Evolutionary conservation across 192 early-diverging fungal species (phyloP), one percentile per base, ranked within the genome.

Genomic region (Gamsiella multidivaricata): DNA sequence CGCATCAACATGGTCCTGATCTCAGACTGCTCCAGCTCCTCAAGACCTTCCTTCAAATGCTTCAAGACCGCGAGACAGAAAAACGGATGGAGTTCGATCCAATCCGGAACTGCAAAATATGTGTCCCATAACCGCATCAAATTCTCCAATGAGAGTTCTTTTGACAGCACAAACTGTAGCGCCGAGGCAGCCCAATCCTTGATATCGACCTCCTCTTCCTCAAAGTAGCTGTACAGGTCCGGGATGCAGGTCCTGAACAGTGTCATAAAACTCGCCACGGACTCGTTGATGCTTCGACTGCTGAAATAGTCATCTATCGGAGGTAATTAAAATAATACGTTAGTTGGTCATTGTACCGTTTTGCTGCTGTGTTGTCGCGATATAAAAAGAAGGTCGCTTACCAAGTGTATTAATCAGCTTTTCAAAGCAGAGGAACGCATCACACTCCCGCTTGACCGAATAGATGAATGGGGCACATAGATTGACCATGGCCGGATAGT

Each of bases 211-310:
- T 97, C 95, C 57, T 97, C 96, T 54, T 97, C 96, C 70, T 96
- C 94, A 87, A 97, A 97, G 80, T 94, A 94, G 70, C 88, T 94
- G 70, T 96, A 96, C 67, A 97, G 81, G 42, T 97, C 95, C 20
- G 95, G 95, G 70, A 95, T 78, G 49, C 94, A 83, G 31, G 87
- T 90, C 54, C 95, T 82, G 82, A 97, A 94, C 32, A 92, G 81
- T 50, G 93, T 94, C 79, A 95, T 86, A 65, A 97, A 97, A 67
- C 92, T 89, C 6, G 95, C 92, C 4, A 97, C 85, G 20, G 90
- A 87, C 61, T 92, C 88, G 65, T 93, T 90, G 42, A 95, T 88
- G 55, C 85, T 86, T 55, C 84, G 80, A 29, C 57, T 78, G 18
- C 82, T 81, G 57, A 86, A 89, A 58, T 93, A 85, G 46, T 93